These are phyloP conservation scores for Sugiyamaella chiloensis DNA, from an alignment of 805 yeast genomes.

Conservation along the genomic window DNA sequence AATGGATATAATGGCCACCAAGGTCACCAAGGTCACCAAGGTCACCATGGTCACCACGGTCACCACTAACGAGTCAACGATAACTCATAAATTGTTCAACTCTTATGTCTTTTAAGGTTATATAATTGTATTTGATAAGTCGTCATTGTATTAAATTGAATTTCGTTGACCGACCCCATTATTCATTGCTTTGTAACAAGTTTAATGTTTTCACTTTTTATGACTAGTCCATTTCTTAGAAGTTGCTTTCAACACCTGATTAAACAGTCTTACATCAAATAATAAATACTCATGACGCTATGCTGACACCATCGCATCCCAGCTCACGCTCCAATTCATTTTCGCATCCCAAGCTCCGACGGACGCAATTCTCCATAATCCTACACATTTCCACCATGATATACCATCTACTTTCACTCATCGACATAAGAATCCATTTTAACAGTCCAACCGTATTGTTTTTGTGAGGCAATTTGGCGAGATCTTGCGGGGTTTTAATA, in stretches of 20 bases:
- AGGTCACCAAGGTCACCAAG: not conserved
- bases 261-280: not conserved
- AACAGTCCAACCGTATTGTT: conserved; percentile 55
- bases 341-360: conserved; percentile 50
- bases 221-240: no score
- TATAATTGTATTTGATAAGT: not conserved
- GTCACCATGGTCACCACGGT: not conserved
- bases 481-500: conserved; percentile 12
- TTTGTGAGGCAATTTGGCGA: conserved; percentile 36
- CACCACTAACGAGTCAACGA: no score
- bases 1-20: not conserved
- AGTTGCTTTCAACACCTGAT: no score
- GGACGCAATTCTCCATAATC: conserved; percentile 51
- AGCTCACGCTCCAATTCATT: conserved; percentile 10
- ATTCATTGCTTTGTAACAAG: no score
- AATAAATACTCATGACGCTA: not conserved
- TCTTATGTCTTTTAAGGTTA: no score
- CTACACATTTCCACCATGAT: conserved; percentile 55
- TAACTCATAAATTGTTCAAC: no score
- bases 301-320: not conserved
- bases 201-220: no score
- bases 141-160: no score
- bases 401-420: conserved; percentile 43
- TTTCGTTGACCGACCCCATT: no score
- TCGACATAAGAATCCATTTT: conserved; percentile 16